phyloP scores from a whole-genome alignment of 305 asterid species.

The Fraxinus paxiana region DNA sequence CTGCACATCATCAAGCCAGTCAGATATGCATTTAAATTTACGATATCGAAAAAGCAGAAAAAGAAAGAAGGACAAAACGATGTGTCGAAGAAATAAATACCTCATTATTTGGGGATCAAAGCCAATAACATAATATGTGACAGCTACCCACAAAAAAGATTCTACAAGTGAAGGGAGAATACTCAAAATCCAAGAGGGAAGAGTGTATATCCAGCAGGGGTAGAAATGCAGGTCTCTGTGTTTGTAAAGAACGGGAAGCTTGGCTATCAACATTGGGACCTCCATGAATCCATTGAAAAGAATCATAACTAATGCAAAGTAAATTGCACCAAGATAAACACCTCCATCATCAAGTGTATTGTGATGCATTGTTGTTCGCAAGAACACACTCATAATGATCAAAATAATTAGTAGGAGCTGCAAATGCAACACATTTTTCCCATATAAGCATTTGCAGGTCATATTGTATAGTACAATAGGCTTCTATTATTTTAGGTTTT shows the following conservation, averaged over 20 bases:
- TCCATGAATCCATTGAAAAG: constrained; percentile 79
- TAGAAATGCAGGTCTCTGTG: constrained; percentile 66
- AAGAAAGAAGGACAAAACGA: neutral
- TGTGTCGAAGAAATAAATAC: constrained; percentile 25
- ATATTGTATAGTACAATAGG: constrained; percentile 2
- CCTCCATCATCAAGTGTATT: constrained; percentile 68
- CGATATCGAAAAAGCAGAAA: neutral
- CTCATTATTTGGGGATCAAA: constrained; percentile 67
- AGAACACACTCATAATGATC: constrained; percentile 69
- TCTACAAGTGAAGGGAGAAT: constrained; percentile 61
- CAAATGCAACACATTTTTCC: constrained; percentile 23
- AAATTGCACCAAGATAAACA: constrained; percentile 69
- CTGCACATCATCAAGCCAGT: constrained; percentile 35
- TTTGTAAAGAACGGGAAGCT: constrained; percentile 76
- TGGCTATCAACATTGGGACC: constrained; percentile 71
- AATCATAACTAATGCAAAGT: constrained; percentile 71
- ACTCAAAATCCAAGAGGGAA: constrained; percentile 74
- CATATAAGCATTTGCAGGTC: constrained; percentile 11
- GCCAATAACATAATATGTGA: constrained; percentile 66
- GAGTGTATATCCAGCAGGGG: constrained; percentile 69
- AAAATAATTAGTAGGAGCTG: constrained; percentile 61
- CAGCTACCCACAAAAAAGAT: constrained; percentile 68
- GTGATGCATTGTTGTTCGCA: constrained; percentile 72
- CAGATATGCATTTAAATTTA: constrained; percentile 8
- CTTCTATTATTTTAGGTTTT: neutral